Evolutionary conservation across 208 protist genomes (phyloP), one percentile per base, ranked within the genome.

Genomic region (Crithidia fasciculata): DNA sequence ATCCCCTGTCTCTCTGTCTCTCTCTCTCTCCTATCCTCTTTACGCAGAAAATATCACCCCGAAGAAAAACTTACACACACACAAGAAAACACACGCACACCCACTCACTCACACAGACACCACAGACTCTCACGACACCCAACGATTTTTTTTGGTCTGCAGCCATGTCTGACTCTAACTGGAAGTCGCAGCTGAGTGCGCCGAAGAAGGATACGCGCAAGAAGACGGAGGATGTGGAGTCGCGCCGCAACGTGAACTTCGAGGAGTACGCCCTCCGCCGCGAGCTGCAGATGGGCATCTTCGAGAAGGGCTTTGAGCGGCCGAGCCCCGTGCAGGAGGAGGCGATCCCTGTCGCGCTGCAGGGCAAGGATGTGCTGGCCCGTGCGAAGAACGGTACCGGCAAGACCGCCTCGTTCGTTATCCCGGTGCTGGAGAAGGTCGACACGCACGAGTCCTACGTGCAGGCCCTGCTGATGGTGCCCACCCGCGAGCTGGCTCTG

Each of bases 301-400:
- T 98, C 87, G 98, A 99, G 84, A 99, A 99, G 78, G 99, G 99
- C 44, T 99, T 98, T 69, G 98, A 99, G 80, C 89, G 91, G 37
- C 98, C 99, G 18, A 99, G 97, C 50, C 98, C 98, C 4, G 98
- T 99, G 78, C 99, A 99, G 87, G 98, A 99, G 83, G 95, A 99
- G 79, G 96, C 95, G 28, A 99, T 99, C 68, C 98, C 98, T 16
- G 91, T 99, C 40, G 98, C 97, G 2, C 88, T 99, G 2, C 91
- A 97, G 49, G 98, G 98, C 18, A 89, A 89, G 67, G 98, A 99
- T 77, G 96, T 99, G 60, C 90, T 99, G 54, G 99, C 98, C 15
- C 93, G 99, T 77, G 99, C 99, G 40, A 99, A 99, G 89, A 99
- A 99, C 84, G 98, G 99, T 45, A 99, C 99, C 8, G 99, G 99